Percentiles rank a stretch among this genome's conserved stretches.
These are phyloP conservation scores for Xanthoconium purpureum DNA, from an alignment of 768 basidiomycete genomes.

Conservation along the genomic window DNA sequence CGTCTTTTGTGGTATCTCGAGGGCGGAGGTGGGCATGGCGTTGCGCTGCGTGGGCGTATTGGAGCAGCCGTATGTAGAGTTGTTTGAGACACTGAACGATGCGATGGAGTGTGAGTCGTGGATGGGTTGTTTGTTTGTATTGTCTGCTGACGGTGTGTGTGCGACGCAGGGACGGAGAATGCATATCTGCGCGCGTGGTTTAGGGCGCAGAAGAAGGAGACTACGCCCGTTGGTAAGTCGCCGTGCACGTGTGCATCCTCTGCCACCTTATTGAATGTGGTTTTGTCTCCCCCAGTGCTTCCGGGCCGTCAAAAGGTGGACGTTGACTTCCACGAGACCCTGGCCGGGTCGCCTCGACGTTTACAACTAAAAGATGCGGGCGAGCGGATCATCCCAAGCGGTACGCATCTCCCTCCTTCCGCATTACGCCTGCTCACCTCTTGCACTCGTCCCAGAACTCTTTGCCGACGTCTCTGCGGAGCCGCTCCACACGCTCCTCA, in stretches of 20 bases:
- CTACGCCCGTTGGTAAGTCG: slow-evolving; percentile 41
- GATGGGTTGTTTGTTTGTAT: neutral
- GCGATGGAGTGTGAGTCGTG: slow-evolving; percentile 81
- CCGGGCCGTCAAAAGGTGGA: slow-evolving; percentile 56
- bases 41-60: slow-evolving; percentile 78
- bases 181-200: slow-evolving; percentile 84
- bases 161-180: slow-evolving; percentile 80
- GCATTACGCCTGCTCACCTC: neutral
- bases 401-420: slow-evolving; percentile 32
- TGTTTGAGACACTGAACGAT: slow-evolving; percentile 80
- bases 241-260: neutral
- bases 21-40: slow-evolving; percentile 67
- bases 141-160: slow-evolving; percentile 3
- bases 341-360: slow-evolving; percentile 62
- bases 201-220: slow-evolving; percentile 58
- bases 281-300: slow-evolving; percentile 36
- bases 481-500: slow-evolving; percentile 71
- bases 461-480: slow-evolving; percentile 43
- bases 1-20: slow-evolving; percentile 81
- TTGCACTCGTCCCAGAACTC: slow-evolving; percentile 9
- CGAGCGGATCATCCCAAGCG: slow-evolving; percentile 62
- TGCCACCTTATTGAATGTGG: neutral
- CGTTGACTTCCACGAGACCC: slow-evolving; percentile 41
- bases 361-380: slow-evolving; percentile 70
- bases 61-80: slow-evolving; percentile 72